phyloP scores from a whole-genome alignment of 768 basidiomycete species.

The Jaapia argillacea region DNA sequence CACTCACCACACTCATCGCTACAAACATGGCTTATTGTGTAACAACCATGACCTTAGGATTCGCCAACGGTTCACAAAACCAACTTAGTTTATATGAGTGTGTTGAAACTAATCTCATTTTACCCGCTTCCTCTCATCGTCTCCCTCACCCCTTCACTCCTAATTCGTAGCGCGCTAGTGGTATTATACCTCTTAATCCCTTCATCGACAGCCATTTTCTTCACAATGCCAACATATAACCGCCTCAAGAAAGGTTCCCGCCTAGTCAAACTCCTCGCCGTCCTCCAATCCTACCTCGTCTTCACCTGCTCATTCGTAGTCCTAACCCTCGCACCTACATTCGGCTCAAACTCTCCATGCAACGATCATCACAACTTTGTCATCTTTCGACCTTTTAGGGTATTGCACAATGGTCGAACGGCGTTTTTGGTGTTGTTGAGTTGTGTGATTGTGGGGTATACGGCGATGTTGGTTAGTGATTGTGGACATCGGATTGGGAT shows the following conservation, averaged over 20 bases:
- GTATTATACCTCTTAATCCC: slow-evolving; percentile 4
- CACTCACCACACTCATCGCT: slow-evolving; percentile 3
- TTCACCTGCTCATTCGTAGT: slow-evolving; percentile 2
- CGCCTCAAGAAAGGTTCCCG: neutral
- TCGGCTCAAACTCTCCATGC: neutral
- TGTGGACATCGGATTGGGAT: too few species aligned
- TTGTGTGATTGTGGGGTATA: neutral
- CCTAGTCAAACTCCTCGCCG: slow-evolving; percentile 2
- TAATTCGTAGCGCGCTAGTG: slow-evolving; percentile 1
- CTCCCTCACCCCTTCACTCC: neutral
- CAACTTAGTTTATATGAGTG: slow-evolving; percentile 6
- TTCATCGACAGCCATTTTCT: slow-evolving; percentile 3
- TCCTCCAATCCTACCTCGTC: slow-evolving; percentile 5
- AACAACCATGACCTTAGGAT: slow-evolving; percentile 2
- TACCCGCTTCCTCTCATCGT: neutral
- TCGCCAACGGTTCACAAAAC: slow-evolving; percentile 1
- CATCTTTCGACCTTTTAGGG: slow-evolving; percentile 1
- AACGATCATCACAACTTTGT: neutral
- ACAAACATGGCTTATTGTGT: slow-evolving; percentile 5
- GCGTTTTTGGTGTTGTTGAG: neutral
- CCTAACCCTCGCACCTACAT: neutral
- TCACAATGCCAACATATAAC: slow-evolving; percentile 3
- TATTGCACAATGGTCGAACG: neutral
- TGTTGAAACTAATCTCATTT: too few species aligned
- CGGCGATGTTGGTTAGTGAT: neutral